Conservation (phyloP, 495 filamentous ascomycete species). For the Trichoderma asperelloides region DNA sequence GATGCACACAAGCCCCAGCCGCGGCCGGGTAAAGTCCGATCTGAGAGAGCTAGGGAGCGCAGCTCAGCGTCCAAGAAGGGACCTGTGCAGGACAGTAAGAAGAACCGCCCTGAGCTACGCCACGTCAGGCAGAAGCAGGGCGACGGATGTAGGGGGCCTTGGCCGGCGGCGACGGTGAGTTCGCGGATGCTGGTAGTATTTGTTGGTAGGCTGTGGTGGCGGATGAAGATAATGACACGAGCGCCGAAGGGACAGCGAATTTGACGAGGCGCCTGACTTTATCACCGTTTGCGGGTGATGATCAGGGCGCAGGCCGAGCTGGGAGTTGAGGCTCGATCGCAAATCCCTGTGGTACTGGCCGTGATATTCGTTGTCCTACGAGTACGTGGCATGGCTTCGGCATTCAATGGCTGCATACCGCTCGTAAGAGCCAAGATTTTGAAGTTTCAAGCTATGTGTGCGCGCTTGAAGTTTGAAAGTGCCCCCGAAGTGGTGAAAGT, state of each 20-base stretch:
- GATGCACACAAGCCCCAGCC: not conserved
- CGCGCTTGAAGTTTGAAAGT: not conserved
- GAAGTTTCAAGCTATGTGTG: not conserved
- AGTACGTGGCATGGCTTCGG: not conserved
- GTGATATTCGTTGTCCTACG: not conserved
- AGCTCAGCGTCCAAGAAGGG: not conserved
- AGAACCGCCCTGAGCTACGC: not conserved
- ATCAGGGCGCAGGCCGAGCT: not conserved
- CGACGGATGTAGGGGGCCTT: not conserved
- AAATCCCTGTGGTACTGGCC: not conserved
- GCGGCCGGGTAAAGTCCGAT: not conserved
- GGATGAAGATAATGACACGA: not conserved
- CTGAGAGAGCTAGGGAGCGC: not conserved
- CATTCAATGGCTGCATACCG: not conserved
- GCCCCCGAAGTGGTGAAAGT: not conserved
- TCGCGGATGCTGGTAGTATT: not conserved
- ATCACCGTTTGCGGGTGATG: not conserved
- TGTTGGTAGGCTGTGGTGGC: not conserved
- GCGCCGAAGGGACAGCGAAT: not conserved
- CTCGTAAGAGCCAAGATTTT: not conserved
- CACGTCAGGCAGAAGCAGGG: constrained; percentile 4
- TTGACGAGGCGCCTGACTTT: not conserved
- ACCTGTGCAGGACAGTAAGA: not conserved
- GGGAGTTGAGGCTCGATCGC: not conserved
- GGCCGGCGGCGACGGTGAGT: not conserved